Evolutionary conservation across 768 basidiomycete species (phyloP).

Genomic region (Rhizopogon vulgaris): DNA sequence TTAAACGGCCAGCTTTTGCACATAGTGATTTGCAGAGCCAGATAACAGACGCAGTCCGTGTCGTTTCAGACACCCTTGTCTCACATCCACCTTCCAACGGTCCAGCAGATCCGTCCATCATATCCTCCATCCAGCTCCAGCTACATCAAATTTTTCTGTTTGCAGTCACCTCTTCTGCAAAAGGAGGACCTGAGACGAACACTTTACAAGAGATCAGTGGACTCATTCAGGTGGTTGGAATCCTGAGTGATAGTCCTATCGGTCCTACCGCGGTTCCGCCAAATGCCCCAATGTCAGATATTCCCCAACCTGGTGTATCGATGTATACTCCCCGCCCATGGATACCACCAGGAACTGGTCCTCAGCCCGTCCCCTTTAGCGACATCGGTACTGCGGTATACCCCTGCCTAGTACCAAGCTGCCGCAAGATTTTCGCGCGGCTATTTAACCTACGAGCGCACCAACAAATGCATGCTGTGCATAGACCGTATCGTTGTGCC

Average conservation of each 20-base stretch:
- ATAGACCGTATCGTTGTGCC: constrained; percentile 60
- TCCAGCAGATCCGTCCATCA: constrained; percentile 48
- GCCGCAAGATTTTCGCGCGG: constrained; percentile 64
- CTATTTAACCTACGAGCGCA: constrained; percentile 68
- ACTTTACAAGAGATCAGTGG: constrained; percentile 70
- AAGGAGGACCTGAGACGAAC: constrained; percentile 46
- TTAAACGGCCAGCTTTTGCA: constrained; percentile 42
- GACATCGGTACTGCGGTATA: constrained; percentile 76
- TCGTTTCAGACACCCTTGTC: constrained; percentile 45
- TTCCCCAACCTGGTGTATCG: constrained; percentile 22
- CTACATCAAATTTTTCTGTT: constrained; percentile 78
- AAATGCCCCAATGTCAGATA: constrained; percentile 12
- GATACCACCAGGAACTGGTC: constrained; percentile 17
- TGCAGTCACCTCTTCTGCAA: constrained; percentile 61
- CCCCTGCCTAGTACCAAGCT: constrained; percentile 63
- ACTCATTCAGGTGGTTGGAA: constrained; percentile 78
- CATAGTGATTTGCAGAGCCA: constrained; percentile 47
- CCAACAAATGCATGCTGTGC: constrained; percentile 56
- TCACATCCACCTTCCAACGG: constrained; percentile 30
- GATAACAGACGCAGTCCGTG: constrained; percentile 53
- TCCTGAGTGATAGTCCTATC: constrained; percentile 74
- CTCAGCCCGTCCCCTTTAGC: constrained; percentile 21
- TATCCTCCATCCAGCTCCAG: constrained; percentile 65
- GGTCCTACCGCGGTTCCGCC: constrained; percentile 33
- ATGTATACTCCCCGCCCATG: constrained; percentile 28